A percentile compares a stretch with the other conserved stretches of the same genome.
Evolutionary conservation across 352 stramenopile genomes (phyloP).

Genomic region (Globisporangium emineosum): DNA sequence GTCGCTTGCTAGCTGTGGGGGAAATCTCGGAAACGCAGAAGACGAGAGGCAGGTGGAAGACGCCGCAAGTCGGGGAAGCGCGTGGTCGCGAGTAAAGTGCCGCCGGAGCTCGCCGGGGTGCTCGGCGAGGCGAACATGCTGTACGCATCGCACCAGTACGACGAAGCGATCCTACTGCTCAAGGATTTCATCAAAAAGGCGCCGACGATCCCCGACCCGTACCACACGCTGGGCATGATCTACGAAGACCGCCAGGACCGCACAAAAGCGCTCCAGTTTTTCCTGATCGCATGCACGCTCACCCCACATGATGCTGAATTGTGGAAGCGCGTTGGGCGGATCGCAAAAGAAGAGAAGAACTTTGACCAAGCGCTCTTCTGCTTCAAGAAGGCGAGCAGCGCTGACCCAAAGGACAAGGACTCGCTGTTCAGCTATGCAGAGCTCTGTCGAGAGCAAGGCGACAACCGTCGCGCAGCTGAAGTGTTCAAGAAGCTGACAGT

Average conservation of each 20-base stretch:
- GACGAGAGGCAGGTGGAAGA: slow-evolving; percentile 32
- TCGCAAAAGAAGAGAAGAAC: slow-evolving; percentile 86
- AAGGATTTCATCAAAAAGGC: slow-evolving; percentile 91
- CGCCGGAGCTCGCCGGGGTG: slow-evolving; percentile 71
- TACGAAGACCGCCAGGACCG: slow-evolving; percentile 83
- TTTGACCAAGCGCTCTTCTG: slow-evolving; percentile 83
- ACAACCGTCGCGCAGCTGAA: slow-evolving; percentile 75
- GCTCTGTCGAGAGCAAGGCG: slow-evolving; percentile 70
- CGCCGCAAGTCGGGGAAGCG: slow-evolving; percentile 39
- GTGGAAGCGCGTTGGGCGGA: slow-evolving; percentile 82
- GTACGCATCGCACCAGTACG: slow-evolving; percentile 85
- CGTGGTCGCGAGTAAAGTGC: slow-evolving; percentile 73
- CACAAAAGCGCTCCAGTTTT: slow-evolving; percentile 83
- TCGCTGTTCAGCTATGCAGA: slow-evolving; percentile 81
- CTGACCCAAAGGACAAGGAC: slow-evolving; percentile 78
- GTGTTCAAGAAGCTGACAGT: slow-evolving; percentile 80
- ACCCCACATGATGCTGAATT: slow-evolving; percentile 78
- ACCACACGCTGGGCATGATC: slow-evolving; percentile 86
- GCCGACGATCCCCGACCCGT: slow-evolving; percentile 82
- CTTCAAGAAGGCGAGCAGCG: slow-evolving; percentile 82
- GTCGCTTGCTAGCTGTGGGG: slow-evolving; percentile 49
- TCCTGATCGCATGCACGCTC: slow-evolving; percentile 80
- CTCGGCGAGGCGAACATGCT: slow-evolving; percentile 84
- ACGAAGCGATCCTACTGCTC: slow-evolving; percentile 72
- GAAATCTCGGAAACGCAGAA: slow-evolving; percentile 57